A percentile compares a stretch with the other conserved stretches of the same genome.
Evolutionary conservation across 169 alveolate genomes (phyloP).

Genomic region (Plasmodium reichenowi): DNA sequence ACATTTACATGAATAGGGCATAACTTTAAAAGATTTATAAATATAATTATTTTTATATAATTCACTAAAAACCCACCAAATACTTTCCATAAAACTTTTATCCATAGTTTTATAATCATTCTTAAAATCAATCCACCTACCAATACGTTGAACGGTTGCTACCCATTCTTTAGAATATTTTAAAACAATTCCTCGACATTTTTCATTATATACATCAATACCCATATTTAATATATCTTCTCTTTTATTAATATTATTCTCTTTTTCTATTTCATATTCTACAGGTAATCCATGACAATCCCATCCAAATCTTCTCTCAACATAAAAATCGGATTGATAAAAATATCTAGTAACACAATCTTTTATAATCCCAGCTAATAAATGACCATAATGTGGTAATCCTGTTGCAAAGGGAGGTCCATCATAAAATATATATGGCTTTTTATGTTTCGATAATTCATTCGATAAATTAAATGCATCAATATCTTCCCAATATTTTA

Average conservation of each 20-base stretch:
- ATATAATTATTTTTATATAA: slow-evolving; percentile 94
- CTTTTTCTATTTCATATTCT: slow-evolving; percentile 98
- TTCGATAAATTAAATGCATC: slow-evolving; percentile 87
- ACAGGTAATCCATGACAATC: slow-evolving; percentile 99
- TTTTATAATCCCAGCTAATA: slow-evolving; percentile 99
- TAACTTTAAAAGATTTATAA: slow-evolving; percentile 96
- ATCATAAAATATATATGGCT: slow-evolving; percentile 97
- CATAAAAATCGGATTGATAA: slow-evolving; percentile 96
- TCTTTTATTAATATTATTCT: slow-evolving; percentile 90
- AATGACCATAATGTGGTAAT: slow-evolving; percentile 99
- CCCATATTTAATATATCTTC: slow-evolving; percentile 95
- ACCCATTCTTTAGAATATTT: slow-evolving; percentile 96
- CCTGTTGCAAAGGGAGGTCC: slow-evolving; percentile 99
- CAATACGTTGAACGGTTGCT: slow-evolving; percentile 92
- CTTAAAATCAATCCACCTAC: slow-evolving; percentile 99
- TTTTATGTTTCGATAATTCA: slow-evolving; percentile 87
- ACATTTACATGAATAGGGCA: slow-evolving; percentile 99
- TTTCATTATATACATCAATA: slow-evolving; percentile 83
- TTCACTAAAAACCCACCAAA: slow-evolving; percentile 95
- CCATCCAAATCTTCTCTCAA: slow-evolving; percentile 99
- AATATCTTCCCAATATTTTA: slow-evolving; percentile 90
- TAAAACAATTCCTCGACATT: slow-evolving; percentile 94
- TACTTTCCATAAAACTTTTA: slow-evolving; percentile 97
- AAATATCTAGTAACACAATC: slow-evolving; percentile 99
- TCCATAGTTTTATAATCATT: slow-evolving; percentile 99